A percentile compares a stretch with the other conserved stretches of the same genome.
Conservation (phyloP, 148 eudicot genomes). For the Gaultheria prostrata region DNA sequence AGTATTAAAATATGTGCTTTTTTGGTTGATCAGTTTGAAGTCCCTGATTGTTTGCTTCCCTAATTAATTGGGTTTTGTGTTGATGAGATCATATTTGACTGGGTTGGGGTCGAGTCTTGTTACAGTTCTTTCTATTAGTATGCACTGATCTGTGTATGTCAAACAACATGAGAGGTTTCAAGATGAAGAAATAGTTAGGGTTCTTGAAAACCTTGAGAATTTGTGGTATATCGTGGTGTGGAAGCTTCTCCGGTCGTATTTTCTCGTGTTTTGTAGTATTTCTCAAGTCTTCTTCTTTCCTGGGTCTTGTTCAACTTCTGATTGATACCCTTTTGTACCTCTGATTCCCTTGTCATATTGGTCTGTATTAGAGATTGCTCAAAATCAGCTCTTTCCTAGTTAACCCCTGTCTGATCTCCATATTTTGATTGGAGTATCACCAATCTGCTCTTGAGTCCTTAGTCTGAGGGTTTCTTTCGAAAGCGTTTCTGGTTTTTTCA, state of each 20-base stretch:
- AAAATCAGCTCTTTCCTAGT: not conserved
- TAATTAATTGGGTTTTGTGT: not conserved
- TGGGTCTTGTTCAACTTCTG: conserved; percentile 2
- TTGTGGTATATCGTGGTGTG: not conserved
- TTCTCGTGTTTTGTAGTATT: not conserved
- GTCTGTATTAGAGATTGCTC: not conserved
- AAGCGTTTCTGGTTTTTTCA: not conserved
- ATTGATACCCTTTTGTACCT: not conserved
- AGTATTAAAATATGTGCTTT: not conserved
- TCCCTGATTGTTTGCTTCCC: not conserved
- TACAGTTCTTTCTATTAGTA: not conserved
- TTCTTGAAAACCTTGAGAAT: not conserved
- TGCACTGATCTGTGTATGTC: not conserved
- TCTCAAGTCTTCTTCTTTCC: not conserved
- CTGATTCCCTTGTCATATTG: conserved; percentile 1
- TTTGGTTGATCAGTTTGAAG: not conserved
- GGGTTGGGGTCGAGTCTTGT: not conserved
- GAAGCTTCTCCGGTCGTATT: not conserved
- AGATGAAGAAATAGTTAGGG: not conserved
- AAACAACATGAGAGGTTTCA: not conserved
- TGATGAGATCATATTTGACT: not conserved
- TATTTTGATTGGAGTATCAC: not conserved
- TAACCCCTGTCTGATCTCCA: not conserved
- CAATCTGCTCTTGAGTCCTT: not conserved
- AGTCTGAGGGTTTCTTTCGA: not conserved